Evolutionary conservation across 768 basidiomycete species (phyloP).

Genomic region (Grammothele lineata): DNA sequence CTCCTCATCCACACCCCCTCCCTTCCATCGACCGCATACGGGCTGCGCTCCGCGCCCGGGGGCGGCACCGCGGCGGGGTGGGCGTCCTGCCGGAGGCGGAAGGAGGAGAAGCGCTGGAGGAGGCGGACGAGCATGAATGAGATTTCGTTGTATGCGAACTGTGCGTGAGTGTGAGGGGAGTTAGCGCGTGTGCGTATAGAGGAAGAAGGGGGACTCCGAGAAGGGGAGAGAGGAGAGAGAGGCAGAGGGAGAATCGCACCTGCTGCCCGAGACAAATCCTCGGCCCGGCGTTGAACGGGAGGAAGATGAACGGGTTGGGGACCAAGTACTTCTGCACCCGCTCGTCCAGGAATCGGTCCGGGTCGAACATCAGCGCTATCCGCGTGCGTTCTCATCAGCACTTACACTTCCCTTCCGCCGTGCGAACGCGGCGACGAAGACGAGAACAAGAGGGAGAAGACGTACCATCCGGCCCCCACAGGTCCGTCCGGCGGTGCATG

Average conservation of each 20-base stretch:
- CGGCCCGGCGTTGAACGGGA: constrained; percentile 30
- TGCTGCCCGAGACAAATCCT: constrained; percentile 24
- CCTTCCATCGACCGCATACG: constrained; percentile 30
- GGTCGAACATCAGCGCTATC: constrained; percentile 63
- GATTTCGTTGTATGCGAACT: constrained; percentile 64
- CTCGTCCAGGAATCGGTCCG: constrained; percentile 66
- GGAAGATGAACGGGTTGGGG: constrained; percentile 66
- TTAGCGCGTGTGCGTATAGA: not conserved
- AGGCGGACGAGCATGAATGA: constrained; percentile 61
- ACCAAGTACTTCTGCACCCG: constrained; percentile 57
- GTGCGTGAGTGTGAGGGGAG: no score
- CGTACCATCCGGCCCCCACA: constrained; percentile 69
- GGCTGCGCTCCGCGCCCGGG: constrained; percentile 32
- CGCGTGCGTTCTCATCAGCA: constrained; percentile 20
- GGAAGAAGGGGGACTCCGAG: not conserved
- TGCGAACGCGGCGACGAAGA: not conserved
- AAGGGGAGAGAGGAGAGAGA: not conserved
- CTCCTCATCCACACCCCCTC: constrained; percentile 45
- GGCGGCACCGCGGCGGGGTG: constrained; percentile 40
- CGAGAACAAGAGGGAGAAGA: not conserved
- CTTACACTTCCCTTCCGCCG: no score
- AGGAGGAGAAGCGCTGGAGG: constrained; percentile 46
- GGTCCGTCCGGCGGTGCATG: constrained; percentile 62
- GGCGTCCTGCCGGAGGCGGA: constrained; percentile 43
- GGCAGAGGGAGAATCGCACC: constrained; percentile 2